Evolutionary conservation across 2,329 filamentous ascomycete genomes (phyloP), one percentile per base, ranked within the genome.

Genomic region (Onygena corvina): DNA sequence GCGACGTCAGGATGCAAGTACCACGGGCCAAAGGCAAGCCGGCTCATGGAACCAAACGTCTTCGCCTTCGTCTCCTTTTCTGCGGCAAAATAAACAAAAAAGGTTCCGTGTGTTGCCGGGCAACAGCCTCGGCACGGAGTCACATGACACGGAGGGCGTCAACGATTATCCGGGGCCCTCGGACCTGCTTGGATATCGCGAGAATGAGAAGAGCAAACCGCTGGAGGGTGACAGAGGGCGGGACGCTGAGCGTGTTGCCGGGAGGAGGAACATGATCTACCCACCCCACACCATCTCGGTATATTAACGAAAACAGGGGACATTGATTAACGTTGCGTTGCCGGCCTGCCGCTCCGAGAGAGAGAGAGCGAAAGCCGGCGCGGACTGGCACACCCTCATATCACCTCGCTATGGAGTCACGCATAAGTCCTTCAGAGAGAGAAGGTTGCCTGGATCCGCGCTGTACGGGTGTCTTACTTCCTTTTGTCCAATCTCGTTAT

Each of bases 241-340:
- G 16, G 18, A 21, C n/a, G n/a, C n/a, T n/a, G n/a, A n/a, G n/a
- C n/a, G n/a, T n/a, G n/a, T n/a, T n/a, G n/a, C n/a, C n/a, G n/a
- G n/a, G n/a, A n/a, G n/a, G n/a, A n/a, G n/a, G n/a, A n/a, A 11
- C 36, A 40, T 40, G 36, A 40, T 40, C 36, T 40, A 18, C 36
- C 36, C 25, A n/a, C 36, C 25, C 25, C 36, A 40, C 36, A 40
- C 36, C 36, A 23, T 8, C 36, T 20, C 36, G 36, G 36, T 21
- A n/a, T n/a, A n/a, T n/a, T n/a, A n/a, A n/a, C n/a, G n/a, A n/a
- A n/a, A 40, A 11, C 36, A 40, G 25, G 36, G 36, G 25, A 40
- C 36, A 40, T 21, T 23, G 25, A 40, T 40, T 7, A 40, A 40
- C 36, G 11, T 40, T 40, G 11, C 36, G 36, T 40, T 12, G 36